Base-by-base conservation (phyloP, 768 basidiomycete species). In the Mycena capillaripes region DNA sequence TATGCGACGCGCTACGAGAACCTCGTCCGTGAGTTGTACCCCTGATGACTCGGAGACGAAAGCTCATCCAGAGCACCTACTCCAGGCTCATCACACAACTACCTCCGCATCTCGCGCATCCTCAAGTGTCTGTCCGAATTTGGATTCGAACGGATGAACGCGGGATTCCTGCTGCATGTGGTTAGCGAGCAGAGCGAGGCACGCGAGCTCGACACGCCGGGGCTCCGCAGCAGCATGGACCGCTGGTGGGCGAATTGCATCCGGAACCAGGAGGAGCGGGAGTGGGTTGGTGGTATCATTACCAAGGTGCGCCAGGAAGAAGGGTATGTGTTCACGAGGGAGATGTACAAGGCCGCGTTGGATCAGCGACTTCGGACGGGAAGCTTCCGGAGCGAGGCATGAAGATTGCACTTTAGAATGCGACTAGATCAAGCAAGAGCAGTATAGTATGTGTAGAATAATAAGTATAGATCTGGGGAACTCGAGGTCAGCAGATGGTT, bases 221-320 rank as follows among this genome's bases (percentile, higher is more conserved):
- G 81, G 14, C 82, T 93, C 58, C 78, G 80, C 58, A 80, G 81
- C 73, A 94, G 93, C 78, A 93, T 94, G 92, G 93, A 93, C 71
- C 83, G 85, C 67, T 95, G 92, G 91, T 94, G 93, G 93, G 89
- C 89, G 23, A 92, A 92, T 76, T 94, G 93, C 77, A 81, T 93
- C 60, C 84, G 93, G 70, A 85, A 91, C 72, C 85, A 86, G n/a
- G 81, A 84, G 70, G 91, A 92, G 72, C 84, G 92, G 72, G 77
- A 80, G 29, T 91, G 88, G 87, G 84, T 94, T 44, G 82, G 84
- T 34, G 79, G 77, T n/a, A 72, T 87, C 62, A 88, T 93, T 36
- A 67, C 74, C 60, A 86, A 84, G 61, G 91, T 89, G 46, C 87
- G 93, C 61, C 71, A 76, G 34, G 77, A 79, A 23, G 81, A 81